Percentiles rank a stretch among this genome's conserved stretches.
These are phyloP conservation scores for Clohesyomyces aquaticus DNA, from an alignment of 495 filamentous ascomycete genomes.

Conservation along the genomic window DNA sequence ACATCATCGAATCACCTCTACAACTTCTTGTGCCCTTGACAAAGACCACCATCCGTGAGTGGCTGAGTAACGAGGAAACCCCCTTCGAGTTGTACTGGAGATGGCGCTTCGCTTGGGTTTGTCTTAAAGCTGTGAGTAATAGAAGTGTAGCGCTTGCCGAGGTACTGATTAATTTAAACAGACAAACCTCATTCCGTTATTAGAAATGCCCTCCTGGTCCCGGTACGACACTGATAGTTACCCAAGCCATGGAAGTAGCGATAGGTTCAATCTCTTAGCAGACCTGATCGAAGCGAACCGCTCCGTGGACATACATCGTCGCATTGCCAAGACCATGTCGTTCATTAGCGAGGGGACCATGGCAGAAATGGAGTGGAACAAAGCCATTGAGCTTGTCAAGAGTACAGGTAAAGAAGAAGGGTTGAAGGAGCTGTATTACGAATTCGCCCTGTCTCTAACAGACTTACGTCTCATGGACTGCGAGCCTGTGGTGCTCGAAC, in stretches of 20 bases:
- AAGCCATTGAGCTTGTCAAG: slow-evolving; percentile 3
- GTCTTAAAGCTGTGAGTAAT: slow-evolving; percentile 4
- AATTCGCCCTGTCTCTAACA: slow-evolving; percentile 6
- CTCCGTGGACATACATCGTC: neutral
- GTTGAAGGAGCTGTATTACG: slow-evolving; percentile 2
- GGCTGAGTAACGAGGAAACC: neutral
- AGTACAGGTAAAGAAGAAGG: neutral
- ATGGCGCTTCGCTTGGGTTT: slow-evolving; percentile 6
- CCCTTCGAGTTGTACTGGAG: slow-evolving; percentile 6
- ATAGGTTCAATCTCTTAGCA: neutral
- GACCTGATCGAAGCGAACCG: neutral
- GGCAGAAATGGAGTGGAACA: slow-evolving; percentile 4
- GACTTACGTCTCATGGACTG: neutral
- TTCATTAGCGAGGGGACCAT: neutral
- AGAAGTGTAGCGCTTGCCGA: neutral
- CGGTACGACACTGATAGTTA: neutral
- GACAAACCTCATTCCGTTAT: slow-evolving; percentile 3
- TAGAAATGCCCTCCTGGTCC: neutral
- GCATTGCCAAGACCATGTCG: slow-evolving; percentile 6
- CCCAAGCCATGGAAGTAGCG: neutral
- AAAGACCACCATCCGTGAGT: neutral
- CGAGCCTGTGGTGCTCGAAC: neutral
- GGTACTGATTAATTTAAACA: neutral
- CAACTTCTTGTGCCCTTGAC: neutral
- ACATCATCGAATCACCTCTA: neutral